Base-by-base conservation (phyloP, 2,329 filamentous ascomycete genomes). In the Arthrobotrys conoides region DNA sequence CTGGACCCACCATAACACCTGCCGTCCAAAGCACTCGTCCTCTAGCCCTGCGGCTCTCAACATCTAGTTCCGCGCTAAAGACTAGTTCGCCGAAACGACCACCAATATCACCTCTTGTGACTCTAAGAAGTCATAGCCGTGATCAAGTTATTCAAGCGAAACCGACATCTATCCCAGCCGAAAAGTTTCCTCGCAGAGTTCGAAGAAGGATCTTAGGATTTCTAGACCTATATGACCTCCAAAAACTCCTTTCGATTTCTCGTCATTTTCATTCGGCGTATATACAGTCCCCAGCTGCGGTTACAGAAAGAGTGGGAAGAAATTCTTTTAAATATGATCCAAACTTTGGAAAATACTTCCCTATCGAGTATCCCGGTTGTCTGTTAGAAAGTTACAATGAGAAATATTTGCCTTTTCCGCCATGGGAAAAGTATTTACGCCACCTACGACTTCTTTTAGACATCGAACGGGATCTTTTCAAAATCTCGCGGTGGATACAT, bases 341-440 rank as follows among this genome's bases (percentile, higher is more conserved):
- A 2, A 38, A 70, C n/a, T 70, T 70, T 61, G 66, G n/a, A 14
- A 36, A 61, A 30, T 70, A 61, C 41, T 70, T 70, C 12, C 66
- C 66, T n/a, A 70, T 70, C 16, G 66, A 70, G 18, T 61, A 59
- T 9, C 51, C 53, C 12, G 51, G 51, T 12, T 70, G 51, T 5
- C 61, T 36, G 53, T 27, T 70, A 3, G 51, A 70, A 24, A n/a
- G 22, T 9, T 10, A n/a, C 6, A 70, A 70, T n/a, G 57, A 69
- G 16, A 24, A n/a, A 4, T 36, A 41, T 5, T 22, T 70, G 16
- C 66, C 66, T 0, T 70, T 70, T 12, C 51, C 66, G 9, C 22
- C 36, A 16, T 70, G 66, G 66, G 20, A 59, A 38, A 48, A 53
- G 18, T 24, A 61, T 38, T 24, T 70, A 18, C 18, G 36, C 10